Conservation (phyloP, 495 filamentous ascomycete species). For the Barbatosphaeria neglecta region DNA sequence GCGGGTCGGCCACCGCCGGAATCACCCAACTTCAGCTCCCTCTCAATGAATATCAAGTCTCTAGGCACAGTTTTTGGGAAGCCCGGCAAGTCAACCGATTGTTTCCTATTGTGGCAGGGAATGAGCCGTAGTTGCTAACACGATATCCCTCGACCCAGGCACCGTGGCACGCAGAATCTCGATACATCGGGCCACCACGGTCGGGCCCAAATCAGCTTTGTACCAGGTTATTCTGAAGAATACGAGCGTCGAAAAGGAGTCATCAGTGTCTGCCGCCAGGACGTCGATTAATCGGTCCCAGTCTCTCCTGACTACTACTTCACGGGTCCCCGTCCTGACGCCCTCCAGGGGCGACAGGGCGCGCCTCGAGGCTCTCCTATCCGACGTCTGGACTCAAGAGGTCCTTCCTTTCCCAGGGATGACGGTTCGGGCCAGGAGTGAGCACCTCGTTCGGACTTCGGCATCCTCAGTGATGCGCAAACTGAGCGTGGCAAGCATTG, state of each 20-base stretch:
- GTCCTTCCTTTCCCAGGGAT: conserved; percentile 80
- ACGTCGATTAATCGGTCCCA: conserved; percentile 55
- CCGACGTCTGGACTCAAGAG: conserved; percentile 78
- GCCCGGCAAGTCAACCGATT: conserved; percentile 27
- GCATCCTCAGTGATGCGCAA: conserved; percentile 75
- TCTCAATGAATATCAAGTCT: conserved; percentile 59
- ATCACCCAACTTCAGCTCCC: conserved; percentile 41
- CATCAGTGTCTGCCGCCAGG: conserved; percentile 18
- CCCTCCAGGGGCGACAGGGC: conserved; percentile 65
- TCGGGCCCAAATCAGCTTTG: conserved; percentile 47
- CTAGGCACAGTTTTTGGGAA: conserved; percentile 63
- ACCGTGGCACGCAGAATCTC: conserved; percentile 67
- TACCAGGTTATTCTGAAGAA: conserved; percentile 83
- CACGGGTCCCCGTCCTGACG: conserved; percentile 47
- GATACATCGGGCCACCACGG: conserved; percentile 62
- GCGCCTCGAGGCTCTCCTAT: conserved; percentile 60
- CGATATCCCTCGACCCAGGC: conserved; percentile 19
- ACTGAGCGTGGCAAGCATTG: conserved; percentile 62
- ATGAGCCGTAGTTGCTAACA: conserved; percentile 4
- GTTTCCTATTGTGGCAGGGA: background rate
- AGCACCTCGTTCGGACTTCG: conserved; percentile 52
- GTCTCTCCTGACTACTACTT: conserved; percentile 53
- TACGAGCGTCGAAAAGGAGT: conserved; percentile 59
- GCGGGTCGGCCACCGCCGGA: conserved; percentile 33
- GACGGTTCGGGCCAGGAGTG: conserved; percentile 48